Conservation (phyloP, 805 yeast species). For the Yarrowia sp. region DNA sequence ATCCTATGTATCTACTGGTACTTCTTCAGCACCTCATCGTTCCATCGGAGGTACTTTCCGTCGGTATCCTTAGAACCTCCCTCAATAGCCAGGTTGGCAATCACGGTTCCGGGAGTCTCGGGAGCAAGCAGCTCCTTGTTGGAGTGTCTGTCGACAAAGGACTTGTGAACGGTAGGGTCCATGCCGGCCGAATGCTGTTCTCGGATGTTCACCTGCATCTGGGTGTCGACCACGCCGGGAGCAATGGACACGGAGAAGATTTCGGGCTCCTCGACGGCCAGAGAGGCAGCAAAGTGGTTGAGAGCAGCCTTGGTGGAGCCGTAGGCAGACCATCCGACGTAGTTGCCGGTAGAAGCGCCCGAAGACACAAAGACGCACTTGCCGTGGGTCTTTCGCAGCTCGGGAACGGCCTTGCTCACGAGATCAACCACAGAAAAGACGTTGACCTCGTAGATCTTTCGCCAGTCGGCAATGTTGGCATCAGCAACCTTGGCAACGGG, state of each 20-base stretch:
- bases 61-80: conserved; percentile 65
- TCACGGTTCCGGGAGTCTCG: conserved; percentile 72
- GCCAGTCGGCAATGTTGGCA: conserved; percentile 68
- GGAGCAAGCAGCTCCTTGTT: conserved; percentile 69
- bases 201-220: conserved; percentile 85
- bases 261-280: conserved; percentile 71
- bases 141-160: conserved; percentile 69
- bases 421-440: conserved; percentile 75
- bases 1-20: neutral
- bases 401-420: conserved; percentile 61
- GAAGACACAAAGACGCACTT: conserved; percentile 81
- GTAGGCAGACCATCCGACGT: conserved; percentile 88
- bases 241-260: conserved; percentile 76
- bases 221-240: conserved; percentile 94
- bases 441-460: conserved; percentile 71
- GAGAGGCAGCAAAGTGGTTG: conserved; percentile 71
- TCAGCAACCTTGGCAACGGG: conserved; percentile 67
- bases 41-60: conserved; percentile 72
- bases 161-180: conserved; percentile 63
- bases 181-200: conserved; percentile 63
- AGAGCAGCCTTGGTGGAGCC: conserved; percentile 92
- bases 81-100: conserved; percentile 66
- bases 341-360: conserved; percentile 76
- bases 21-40: conserved; percentile 42
- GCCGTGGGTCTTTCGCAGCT: conserved; percentile 64